Evolutionary conservation across 1,139 yeast genomes (phyloP), one percentile per base, ranked within the genome.

Genomic region (Hyphopichia khmerensis): DNA sequence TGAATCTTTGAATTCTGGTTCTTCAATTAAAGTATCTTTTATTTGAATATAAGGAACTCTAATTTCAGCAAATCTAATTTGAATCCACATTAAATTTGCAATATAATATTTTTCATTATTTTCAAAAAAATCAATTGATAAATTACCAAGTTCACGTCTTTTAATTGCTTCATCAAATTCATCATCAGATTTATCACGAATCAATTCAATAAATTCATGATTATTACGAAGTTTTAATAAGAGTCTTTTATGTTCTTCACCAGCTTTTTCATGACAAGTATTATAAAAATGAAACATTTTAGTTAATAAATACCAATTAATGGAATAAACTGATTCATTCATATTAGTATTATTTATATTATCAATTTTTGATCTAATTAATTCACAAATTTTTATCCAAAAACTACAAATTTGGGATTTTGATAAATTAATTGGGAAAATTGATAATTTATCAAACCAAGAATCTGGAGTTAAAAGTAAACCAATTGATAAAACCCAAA

Each of bases 201-300:
- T 49, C 11, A 56, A 39, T 10, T 52, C 55, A 51, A 67, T 53
- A 40, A 62, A 62, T 29, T 56, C 52, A 24, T 57, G 56, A 40
- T 62, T 63, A 45, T 63, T 53, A 6, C 64, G 56, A 19, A 65
- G 49, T 41, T 57, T 57, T 27, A 61, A 56, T 19, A 68, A 50
- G 38, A 67, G 52, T 42, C 53, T 61, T 44, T 65, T 67, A 43
- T 55, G 67, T 42, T 67, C 72, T 44, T 62, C 53, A 46, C 62
- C 64, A 43, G 56, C 59, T 21, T 65, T 68, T 29, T 57, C 53
- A 21, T 60, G 43, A 52, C 50, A 49, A 43, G 59, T 51, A 9
- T 49, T 51, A 39, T 50, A 57, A n/a, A 49, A 45, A 46, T 57
- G 64, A 45, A 53, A 65, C 35, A 49, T 55, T 33, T 61, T 59